A percentile compares a stretch with the other conserved stretches of the same genome.
phyloP scores from a whole-genome alignment of 805 yeast species.

The Spathaspora sp. region DNA sequence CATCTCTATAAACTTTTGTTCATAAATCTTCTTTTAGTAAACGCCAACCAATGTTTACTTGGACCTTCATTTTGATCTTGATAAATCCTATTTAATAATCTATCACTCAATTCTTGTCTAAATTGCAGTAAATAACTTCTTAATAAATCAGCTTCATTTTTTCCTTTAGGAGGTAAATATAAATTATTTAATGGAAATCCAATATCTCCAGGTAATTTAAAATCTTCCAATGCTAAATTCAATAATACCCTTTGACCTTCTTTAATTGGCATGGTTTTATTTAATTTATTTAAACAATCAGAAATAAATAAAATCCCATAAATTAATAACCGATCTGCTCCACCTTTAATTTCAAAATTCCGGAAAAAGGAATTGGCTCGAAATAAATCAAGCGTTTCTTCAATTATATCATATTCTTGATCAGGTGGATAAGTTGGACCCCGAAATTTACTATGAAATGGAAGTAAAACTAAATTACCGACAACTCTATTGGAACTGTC shows the following conservation, averaged over 20 bases:
- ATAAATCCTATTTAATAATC: slow-evolving; percentile 74
- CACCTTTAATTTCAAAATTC: slow-evolving; percentile 94
- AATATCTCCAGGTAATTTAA: slow-evolving; percentile 91
- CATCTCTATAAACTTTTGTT: slow-evolving; percentile 66
- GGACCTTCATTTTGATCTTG: slow-evolving; percentile 56
- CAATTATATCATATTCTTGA: slow-evolving; percentile 80
- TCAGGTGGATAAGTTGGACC: slow-evolving; percentile 87
- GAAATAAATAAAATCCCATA: slow-evolving; percentile 90
- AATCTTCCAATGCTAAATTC: slow-evolving; percentile 82
- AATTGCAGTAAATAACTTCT: slow-evolving; percentile 84
- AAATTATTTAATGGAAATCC: slow-evolving; percentile 89
- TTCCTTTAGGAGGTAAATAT: slow-evolving; percentile 68
- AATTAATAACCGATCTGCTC: slow-evolving; percentile 87
- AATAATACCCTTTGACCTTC: slow-evolving; percentile 71
- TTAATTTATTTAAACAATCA: slow-evolving; percentile 72
- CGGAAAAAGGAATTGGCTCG: slow-evolving; percentile 95
- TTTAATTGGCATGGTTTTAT: slow-evolving; percentile 41
- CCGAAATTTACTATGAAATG: slow-evolving; percentile 76
- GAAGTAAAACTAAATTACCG: slow-evolving; percentile 80
- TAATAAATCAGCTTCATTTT: slow-evolving; percentile 73
- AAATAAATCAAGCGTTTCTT: slow-evolving; percentile 86
- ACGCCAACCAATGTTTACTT: slow-evolving; percentile 93
- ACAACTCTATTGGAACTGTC: slow-evolving; percentile 50
- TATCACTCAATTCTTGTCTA: slow-evolving; percentile 86
- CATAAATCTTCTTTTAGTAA: slow-evolving; percentile 93